Conservation (phyloP, 176 grass and related monocot species). For the Oropetium thomaeum region DNA sequence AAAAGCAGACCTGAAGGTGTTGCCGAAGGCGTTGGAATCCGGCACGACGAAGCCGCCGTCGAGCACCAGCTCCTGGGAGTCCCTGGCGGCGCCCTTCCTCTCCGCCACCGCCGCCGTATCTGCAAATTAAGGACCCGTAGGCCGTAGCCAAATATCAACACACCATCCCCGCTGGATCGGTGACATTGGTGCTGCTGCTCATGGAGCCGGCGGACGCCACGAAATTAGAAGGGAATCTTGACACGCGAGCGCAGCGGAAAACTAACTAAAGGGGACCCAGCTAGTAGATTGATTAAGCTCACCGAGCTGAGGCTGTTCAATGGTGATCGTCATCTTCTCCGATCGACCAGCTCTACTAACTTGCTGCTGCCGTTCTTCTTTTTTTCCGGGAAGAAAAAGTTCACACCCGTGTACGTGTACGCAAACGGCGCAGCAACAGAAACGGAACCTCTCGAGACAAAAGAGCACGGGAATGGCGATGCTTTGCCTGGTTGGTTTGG, state of each 20-base stretch:
- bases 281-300: no score
- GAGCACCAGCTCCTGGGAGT: conserved; percentile 43
- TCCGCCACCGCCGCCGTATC: conserved; percentile 26
- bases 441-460: neutral
- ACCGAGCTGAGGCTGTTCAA: conserved; percentile 62
- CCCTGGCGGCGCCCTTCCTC: conserved; percentile 29
- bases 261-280: neutral
- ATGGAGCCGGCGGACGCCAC: neutral
- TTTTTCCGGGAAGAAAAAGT: neutral
- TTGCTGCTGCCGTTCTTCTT: neutral
- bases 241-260: neutral
- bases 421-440: neutral
- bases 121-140: neutral
- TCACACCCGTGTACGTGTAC: no score
- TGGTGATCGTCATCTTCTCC: conserved; percentile 66
- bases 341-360: no score
- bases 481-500: neutral
- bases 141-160: neutral
- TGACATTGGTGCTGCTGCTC: neutral
- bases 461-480: conserved; percentile 10
- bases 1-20: conserved; percentile 58
- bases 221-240: neutral
- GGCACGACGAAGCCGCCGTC: conserved; percentile 74
- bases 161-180: no score
- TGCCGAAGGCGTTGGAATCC: conserved; percentile 75